Conservation (phyloP, 2,329 filamentous ascomycete species). For the Laburnicola sp. region DNA sequence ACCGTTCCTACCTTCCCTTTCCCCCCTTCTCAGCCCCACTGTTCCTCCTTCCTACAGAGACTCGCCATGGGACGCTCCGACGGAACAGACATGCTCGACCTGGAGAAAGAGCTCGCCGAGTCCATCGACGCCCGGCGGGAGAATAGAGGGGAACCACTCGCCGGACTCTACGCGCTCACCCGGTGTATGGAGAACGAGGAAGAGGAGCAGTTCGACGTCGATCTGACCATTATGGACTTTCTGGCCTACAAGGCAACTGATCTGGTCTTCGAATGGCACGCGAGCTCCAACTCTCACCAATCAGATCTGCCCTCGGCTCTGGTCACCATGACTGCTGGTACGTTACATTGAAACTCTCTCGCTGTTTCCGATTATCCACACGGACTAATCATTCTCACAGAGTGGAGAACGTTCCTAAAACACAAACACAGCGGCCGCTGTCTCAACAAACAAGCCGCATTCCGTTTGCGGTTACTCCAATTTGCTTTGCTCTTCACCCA, state of each 20-base stretch:
- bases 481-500: slow-evolving; percentile 52
- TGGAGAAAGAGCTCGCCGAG: slow-evolving; percentile 29
- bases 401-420: slow-evolving; percentile 51
- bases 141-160: slow-evolving; percentile 24
- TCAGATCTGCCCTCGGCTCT: slow-evolving; percentile 39
- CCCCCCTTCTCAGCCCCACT: no score
- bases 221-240: slow-evolving; percentile 62
- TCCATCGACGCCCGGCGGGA: slow-evolving; percentile 21
- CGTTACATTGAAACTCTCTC: slow-evolving; percentile 7
- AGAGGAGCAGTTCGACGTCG: slow-evolving; percentile 52
- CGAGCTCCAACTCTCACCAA: slow-evolving; percentile 31
- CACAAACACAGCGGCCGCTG: slow-evolving; percentile 42
- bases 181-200: slow-evolving; percentile 40
- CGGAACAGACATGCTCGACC: slow-evolving; percentile 21
- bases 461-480: slow-evolving; percentile 55
- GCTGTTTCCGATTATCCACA: not conserved
- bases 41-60: not conserved
- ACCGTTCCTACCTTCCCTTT: no score
- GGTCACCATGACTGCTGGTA: slow-evolving; percentile 40
- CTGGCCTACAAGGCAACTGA: slow-evolving; percentile 53
- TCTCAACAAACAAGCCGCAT: slow-evolving; percentile 47
- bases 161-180: slow-evolving; percentile 37
- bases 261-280: slow-evolving; percentile 45
- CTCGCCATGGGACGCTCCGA: slow-evolving; percentile 18
- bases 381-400: slow-evolving; percentile 27